Percentiles rank a stretch among this genome's conserved stretches.
Conservation (phyloP, 2,329 filamentous ascomycete genomes). For the Colletotrichum tofieldiae region DNA sequence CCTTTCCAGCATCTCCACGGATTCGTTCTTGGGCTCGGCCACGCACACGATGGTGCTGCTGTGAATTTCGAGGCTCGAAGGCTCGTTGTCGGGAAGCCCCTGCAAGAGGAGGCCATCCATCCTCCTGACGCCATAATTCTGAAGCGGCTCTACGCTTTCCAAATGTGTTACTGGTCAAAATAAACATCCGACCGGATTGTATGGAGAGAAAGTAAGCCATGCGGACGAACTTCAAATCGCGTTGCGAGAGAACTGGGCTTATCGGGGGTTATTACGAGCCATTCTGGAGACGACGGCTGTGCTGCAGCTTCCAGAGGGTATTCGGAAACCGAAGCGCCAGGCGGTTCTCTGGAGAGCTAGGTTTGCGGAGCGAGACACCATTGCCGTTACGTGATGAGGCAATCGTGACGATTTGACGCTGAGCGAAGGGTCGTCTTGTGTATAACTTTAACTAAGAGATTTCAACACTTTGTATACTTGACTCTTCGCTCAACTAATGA, state of each 20-base stretch:
- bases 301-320: not conserved
- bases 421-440: too few species aligned
- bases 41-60: slow-evolving; percentile 80
- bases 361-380: too few species aligned
- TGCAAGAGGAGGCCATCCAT: slow-evolving; percentile 80
- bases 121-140: slow-evolving; percentile 72
- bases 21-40: slow-evolving; percentile 79
- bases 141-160: slow-evolving; percentile 64
- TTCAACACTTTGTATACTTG: not conserved
- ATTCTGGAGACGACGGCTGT: slow-evolving; percentile 61
- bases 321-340: too few species aligned
- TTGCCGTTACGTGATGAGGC: too few species aligned
- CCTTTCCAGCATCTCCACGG: slow-evolving; percentile 74
- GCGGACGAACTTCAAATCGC: slow-evolving; percentile 74
- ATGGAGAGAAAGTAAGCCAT: slow-evolving; percentile 52
- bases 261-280: slow-evolving; percentile 74
- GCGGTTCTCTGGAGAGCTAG: too few species aligned
- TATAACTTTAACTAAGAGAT: not conserved
- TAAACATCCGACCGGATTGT: slow-evolving; percentile 23
- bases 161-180: slow-evolving; percentile 61
- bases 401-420: too few species aligned
- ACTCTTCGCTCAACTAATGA: not conserved
- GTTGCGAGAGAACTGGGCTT: slow-evolving; percentile 73
- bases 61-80: slow-evolving; percentile 76
- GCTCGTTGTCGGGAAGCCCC: slow-evolving; percentile 73